phyloP scores from a whole-genome alignment of 176 grass and related monocot species.

The Neostapfia colusana region DNA sequence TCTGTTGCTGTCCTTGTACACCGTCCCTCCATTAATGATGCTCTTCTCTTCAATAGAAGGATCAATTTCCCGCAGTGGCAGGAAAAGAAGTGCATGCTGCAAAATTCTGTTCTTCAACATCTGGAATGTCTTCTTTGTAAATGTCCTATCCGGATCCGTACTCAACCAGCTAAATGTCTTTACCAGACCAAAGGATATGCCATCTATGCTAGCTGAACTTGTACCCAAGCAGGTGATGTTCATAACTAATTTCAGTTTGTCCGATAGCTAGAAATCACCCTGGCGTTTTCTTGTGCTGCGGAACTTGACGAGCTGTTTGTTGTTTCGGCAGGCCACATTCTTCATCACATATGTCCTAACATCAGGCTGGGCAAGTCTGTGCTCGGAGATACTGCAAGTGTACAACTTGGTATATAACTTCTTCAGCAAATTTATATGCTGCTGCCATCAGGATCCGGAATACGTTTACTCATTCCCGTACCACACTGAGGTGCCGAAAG shows the following conservation, averaged over 20 bases:
- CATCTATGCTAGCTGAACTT: conserved; percentile 74
- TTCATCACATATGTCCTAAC: conserved; percentile 97
- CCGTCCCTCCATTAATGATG: conserved; percentile 88
- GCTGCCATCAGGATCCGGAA: conserved; percentile 56
- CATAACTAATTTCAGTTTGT: background rate
- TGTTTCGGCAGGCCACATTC: conserved; percentile 72
- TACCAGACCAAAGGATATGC: conserved; percentile 73
- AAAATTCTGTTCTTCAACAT: conserved; percentile 83
- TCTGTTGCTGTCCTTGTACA: conserved; percentile 74
- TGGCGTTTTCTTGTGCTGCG: background rate
- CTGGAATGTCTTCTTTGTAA: conserved; percentile 96
- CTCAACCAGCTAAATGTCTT: conserved; percentile 70
- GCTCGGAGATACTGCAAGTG: conserved; percentile 87
- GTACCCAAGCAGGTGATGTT: conserved; percentile 84
- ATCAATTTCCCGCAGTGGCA: conserved; percentile 73
- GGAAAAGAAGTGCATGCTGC: conserved; percentile 81
- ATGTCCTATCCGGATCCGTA: conserved; percentile 82
- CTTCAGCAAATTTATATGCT: conserved; percentile 54
- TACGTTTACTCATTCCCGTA: conserved; percentile 83
- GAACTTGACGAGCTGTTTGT: background rate
- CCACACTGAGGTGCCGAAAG: conserved; percentile 88
- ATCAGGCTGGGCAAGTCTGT: conserved; percentile 84
- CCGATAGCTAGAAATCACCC: conserved; percentile 1
- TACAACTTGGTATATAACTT: conserved; percentile 69
- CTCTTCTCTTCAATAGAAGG: conserved; percentile 84